A percentile compares a stretch with the other conserved stretches of the same genome.
Evolutionary conservation across 345 rosid species (phyloP).

Genomic region (Microcos paniculata): DNA sequence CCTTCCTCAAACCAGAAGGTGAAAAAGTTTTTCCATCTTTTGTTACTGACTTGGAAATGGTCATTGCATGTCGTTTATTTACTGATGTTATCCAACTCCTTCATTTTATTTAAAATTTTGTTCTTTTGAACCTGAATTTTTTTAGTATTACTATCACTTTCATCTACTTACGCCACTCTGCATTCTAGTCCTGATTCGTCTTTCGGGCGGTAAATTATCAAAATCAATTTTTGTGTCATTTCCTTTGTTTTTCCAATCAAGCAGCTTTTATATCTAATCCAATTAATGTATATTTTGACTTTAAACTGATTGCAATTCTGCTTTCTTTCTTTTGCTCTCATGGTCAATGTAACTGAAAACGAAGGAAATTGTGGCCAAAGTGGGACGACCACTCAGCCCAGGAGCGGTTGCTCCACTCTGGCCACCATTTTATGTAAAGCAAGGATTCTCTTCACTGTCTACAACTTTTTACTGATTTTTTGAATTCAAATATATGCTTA

Average conservation of each 20-base stretch:
- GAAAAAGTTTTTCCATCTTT: not conserved
- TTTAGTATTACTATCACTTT: not conserved
- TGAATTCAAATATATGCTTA: no score
- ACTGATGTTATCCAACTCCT: not conserved
- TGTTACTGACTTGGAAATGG: not conserved
- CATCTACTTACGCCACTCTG: not conserved
- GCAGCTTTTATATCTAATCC: not conserved
- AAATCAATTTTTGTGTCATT: no score
- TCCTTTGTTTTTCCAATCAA: no score
- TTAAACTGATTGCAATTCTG: not conserved
- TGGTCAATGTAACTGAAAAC: not conserved
- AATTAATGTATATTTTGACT: not conserved
- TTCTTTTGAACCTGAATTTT: not conserved
- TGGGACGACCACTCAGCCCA: no score
- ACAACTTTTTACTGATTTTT: no score
- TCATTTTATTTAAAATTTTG: not conserved
- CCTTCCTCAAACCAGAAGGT: conserved; percentile 92
- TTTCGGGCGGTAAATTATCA: no score
- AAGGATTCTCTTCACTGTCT: no score
- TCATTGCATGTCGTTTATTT: not conserved
- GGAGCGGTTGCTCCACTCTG: no score
- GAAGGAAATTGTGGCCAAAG: no score
- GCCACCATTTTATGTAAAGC: no score
- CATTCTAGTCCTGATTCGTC: no score
- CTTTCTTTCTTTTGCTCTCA: not conserved